A percentile compares a stretch with the other conserved stretches of the same genome.
Evolutionary conservation across 2,329 filamentous ascomycete genomes (phyloP).

Genomic region (Cercospora sp.): DNA sequence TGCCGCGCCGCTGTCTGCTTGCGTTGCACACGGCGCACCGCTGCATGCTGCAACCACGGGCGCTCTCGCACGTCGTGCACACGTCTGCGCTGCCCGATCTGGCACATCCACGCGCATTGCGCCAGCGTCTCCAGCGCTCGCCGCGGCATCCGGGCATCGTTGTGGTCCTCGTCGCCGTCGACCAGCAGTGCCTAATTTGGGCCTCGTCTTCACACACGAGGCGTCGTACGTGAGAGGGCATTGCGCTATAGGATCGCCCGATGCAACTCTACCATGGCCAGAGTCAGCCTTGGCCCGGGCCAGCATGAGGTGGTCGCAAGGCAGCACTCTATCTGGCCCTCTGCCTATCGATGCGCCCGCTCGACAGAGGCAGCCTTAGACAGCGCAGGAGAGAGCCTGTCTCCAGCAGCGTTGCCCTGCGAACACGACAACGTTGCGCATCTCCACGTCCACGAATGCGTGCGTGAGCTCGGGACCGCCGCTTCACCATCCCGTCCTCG

Average conservation of each 20-base stretch:
- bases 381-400: neutral
- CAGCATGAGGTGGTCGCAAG: slow-evolving; percentile 11
- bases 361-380: neutral
- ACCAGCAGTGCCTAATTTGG: neutral
- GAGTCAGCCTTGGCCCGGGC: slow-evolving; percentile 12
- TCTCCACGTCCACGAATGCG: slow-evolving; percentile 3
- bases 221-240: neutral
- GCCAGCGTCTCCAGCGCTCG: neutral
- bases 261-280: neutral
- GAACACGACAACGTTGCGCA: slow-evolving; percentile 9
- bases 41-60: slow-evolving; percentile 3
- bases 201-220: neutral
- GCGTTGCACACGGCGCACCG: neutral
- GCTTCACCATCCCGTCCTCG: slow-evolving; percentile 15
- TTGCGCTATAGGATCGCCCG: slow-evolving; percentile 1
- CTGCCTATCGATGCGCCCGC: slow-evolving; percentile 1
- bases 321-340: slow-evolving; percentile 5
- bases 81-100: neutral
- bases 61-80: neutral
- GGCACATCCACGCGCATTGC: neutral
- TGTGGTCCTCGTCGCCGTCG: neutral
- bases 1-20: neutral
- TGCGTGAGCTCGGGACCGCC: slow-evolving; percentile 11
- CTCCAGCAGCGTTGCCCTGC: slow-evolving; percentile 10
- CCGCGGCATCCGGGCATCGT: neutral